Percentiles rank a stretch among this genome's conserved stretches.
phyloP scores from a whole-genome alignment of 2,329 filamentous ascomycete species.

The Aspergillus sp. region DNA sequence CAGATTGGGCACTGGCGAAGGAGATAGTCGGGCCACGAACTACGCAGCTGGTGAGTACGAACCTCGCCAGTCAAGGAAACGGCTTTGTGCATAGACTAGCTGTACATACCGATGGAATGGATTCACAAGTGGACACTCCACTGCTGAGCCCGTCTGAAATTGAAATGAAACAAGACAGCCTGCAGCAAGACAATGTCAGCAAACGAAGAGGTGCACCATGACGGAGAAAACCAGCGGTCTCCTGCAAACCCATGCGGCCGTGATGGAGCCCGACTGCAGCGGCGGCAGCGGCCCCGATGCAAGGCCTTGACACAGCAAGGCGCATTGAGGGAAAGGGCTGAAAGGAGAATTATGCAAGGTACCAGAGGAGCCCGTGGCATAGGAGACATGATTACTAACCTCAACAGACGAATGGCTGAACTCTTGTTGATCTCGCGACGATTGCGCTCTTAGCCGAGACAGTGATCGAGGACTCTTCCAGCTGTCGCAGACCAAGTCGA shows the following conservation, averaged over 20 bases:
- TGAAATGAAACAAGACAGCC: slow-evolving; percentile 22
- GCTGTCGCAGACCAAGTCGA: neutral
- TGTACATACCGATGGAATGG: slow-evolving; percentile 22
- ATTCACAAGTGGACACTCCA: slow-evolving; percentile 9
- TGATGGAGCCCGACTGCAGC: slow-evolving; percentile 17
- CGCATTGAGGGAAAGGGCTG: slow-evolving; percentile 15
- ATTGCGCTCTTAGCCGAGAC: slow-evolving; percentile 17
- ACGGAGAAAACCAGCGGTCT: slow-evolving; percentile 14
- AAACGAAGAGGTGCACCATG: slow-evolving; percentile 20
- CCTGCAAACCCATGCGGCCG: slow-evolving; percentile 16
- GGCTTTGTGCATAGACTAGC: slow-evolving; percentile 24
- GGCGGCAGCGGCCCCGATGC: slow-evolving; percentile 15
- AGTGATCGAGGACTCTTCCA: slow-evolving; percentile 12
- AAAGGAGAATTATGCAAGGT: slow-evolving; percentile 28
- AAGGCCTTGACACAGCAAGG: slow-evolving; percentile 25
- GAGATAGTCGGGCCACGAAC: slow-evolving; percentile 24
- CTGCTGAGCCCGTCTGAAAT: slow-evolving; percentile 14
- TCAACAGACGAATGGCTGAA: slow-evolving; percentile 11
- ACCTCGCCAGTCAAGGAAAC: slow-evolving; percentile 13
- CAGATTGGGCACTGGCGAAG: slow-evolving; percentile 23
- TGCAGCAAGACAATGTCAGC: slow-evolving; percentile 20
- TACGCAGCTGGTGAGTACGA: slow-evolving; percentile 30
- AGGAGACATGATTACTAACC: slow-evolving; percentile 20
- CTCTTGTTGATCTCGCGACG: slow-evolving; percentile 6
- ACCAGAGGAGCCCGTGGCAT: slow-evolving; percentile 10